Conservation (phyloP, 2,329 filamentous ascomycete genomes). For the Cladosporium sp. region DNA sequence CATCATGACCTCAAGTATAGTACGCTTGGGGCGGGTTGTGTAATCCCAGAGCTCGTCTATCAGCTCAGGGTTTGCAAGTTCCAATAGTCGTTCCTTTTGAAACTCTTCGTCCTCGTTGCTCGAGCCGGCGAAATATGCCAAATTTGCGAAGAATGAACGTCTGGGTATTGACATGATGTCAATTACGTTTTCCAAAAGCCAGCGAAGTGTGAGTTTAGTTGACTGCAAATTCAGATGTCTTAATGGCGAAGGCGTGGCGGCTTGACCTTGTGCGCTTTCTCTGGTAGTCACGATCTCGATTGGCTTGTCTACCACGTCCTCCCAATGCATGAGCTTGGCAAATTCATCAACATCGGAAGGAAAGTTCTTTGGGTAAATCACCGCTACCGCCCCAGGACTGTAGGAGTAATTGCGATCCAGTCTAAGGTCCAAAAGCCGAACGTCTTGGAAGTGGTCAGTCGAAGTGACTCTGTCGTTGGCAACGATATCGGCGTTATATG, state of each 20-base stretch:
- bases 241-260: slow-evolving; percentile 34
- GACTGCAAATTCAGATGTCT: slow-evolving; percentile 38
- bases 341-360: slow-evolving; percentile 73
- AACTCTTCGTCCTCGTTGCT: slow-evolving; percentile 42
- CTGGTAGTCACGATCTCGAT: slow-evolving; percentile 50
- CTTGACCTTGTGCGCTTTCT: slow-evolving; percentile 18
- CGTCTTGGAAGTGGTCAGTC: slow-evolving; percentile 82
- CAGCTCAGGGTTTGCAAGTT: slow-evolving; percentile 75
- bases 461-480: slow-evolving; percentile 74
- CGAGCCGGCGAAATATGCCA: slow-evolving; percentile 71
- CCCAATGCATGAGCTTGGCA: slow-evolving; percentile 76
- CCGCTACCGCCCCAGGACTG: slow-evolving; percentile 72
- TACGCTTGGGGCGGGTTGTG: slow-evolving; percentile 81
- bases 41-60: slow-evolving; percentile 96
- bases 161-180: slow-evolving; percentile 88
- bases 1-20: slow-evolving; percentile 85
- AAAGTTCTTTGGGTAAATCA: slow-evolving; percentile 85
- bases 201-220: slow-evolving; percentile 59
- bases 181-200: slow-evolving; percentile 74
- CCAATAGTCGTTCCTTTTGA: slow-evolving; percentile 75
- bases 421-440: slow-evolving; percentile 69
- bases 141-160: slow-evolving; percentile 75
- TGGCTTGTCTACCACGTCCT: slow-evolving; percentile 62
- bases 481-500: slow-evolving; percentile 55
- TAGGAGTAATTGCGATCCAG: slow-evolving; percentile 45